Percentiles rank a stretch among this genome's conserved stretches.
Evolutionary conservation across 2,329 filamentous ascomycete genomes (phyloP).

Genomic region (Keithomyces neogunnii): DNA sequence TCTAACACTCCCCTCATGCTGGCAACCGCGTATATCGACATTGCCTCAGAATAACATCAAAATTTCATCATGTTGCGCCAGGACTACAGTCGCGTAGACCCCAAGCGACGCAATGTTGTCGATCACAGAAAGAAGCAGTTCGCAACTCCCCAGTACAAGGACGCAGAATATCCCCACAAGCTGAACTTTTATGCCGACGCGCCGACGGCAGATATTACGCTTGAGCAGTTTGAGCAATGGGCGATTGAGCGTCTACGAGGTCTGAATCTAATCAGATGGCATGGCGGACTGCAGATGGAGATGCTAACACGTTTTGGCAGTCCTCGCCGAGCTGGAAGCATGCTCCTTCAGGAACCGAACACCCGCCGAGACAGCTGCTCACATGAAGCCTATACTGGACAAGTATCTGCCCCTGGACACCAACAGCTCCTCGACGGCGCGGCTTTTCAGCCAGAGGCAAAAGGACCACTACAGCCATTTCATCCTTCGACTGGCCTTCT

Average conservation of each 20-base stretch:
- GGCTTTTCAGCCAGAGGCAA: slow-evolving; percentile 65
- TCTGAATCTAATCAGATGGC: slow-evolving; percentile 25
- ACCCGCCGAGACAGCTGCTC: slow-evolving; percentile 68
- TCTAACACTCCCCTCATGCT: neutral
- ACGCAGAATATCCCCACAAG: slow-evolving; percentile 71
- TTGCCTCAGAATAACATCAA: neutral
- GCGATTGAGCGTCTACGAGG: slow-evolving; percentile 84
- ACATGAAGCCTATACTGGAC: slow-evolving; percentile 79
- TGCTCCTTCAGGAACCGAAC: slow-evolving; percentile 91
- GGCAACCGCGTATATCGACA: neutral
- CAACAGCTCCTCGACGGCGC: slow-evolving; percentile 55
- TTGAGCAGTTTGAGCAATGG: slow-evolving; percentile 99
- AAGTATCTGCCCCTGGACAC: slow-evolving; percentile 78
- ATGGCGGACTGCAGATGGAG: neutral
- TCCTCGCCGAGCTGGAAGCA: slow-evolving; percentile 82
- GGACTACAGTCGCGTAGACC: slow-evolving; percentile 44
- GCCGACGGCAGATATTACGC: slow-evolving; percentile 86
- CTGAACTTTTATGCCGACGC: slow-evolving; percentile 88
- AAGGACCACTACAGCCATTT: slow-evolving; percentile 98
- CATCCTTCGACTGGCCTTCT: slow-evolving; percentile 87
- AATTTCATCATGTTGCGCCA: slow-evolving; percentile 37
- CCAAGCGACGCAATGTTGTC: slow-evolving; percentile 69
- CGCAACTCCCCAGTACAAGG: slow-evolving; percentile 64
- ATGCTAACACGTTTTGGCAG: slow-evolving; percentile 30
- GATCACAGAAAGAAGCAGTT: slow-evolving; percentile 86